Evolutionary conservation across 2,329 filamentous ascomycete genomes (phyloP).

Genomic region (Colletotrichum zoysiae): DNA sequence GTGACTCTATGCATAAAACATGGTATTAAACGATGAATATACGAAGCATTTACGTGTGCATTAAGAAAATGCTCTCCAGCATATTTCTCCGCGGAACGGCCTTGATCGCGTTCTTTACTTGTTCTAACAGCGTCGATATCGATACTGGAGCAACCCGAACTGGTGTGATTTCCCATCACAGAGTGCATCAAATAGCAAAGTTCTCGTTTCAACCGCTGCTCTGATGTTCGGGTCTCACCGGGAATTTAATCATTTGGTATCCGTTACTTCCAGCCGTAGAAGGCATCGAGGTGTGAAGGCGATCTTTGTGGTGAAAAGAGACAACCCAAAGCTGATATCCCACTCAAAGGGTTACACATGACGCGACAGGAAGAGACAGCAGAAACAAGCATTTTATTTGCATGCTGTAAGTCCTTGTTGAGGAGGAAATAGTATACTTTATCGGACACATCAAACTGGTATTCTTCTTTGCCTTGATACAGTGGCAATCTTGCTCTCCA

Average conservation of each 20-base stretch:
- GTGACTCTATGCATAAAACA: fast-evolving
- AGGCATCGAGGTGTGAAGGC: not conserved
- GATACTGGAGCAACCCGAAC: not conserved
- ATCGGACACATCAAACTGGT: not conserved
- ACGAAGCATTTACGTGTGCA: not conserved
- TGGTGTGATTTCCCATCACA: too few relatives aligned
- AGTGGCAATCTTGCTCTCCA: not conserved
- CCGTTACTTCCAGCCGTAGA: not conserved
- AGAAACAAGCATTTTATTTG: not conserved
- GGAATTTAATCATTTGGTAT: not conserved
- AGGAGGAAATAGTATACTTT: not conserved
- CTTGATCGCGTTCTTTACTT: not conserved
- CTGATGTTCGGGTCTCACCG: not conserved
- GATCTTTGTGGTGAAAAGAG: not conserved
- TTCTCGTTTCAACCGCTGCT: not conserved
- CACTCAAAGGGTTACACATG: not conserved
- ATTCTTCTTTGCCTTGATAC: not conserved
- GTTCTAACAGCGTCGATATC: too few relatives aligned
- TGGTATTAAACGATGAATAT: not conserved
- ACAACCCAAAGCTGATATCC: not conserved
- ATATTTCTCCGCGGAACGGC: not conserved
- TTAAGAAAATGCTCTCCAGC: not conserved
- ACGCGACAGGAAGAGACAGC: not conserved
- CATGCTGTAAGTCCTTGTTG: not conserved
- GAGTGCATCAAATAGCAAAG: not conserved